Evolutionary conservation across 2,329 filamentous ascomycete genomes (phyloP).

Genomic region (Phaeoacremonium minimum): DNA sequence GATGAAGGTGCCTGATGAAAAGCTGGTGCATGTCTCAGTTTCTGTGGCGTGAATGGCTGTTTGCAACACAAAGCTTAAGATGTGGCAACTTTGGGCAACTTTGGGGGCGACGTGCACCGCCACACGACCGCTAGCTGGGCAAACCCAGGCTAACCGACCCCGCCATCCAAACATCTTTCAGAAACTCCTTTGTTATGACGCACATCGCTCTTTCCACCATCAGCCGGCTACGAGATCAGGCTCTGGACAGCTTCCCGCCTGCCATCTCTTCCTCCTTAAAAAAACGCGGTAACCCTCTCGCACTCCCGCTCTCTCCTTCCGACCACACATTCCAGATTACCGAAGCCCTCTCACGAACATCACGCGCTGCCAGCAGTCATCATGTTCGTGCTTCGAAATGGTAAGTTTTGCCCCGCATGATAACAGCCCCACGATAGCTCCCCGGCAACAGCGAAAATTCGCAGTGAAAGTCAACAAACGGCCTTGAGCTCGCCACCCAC

Average conservation of each 20-base stretch:
- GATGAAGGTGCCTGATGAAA: too few species aligned
- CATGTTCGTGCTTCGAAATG: slow-evolving; percentile 38
- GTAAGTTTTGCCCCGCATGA: slow-evolving; percentile 21
- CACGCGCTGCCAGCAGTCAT: slow-evolving; percentile 8
- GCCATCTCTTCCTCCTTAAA: too few species aligned
- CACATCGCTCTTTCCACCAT: slow-evolving; percentile 12
- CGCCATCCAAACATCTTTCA: slow-evolving; percentile 8
- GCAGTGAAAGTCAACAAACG: too few species aligned
- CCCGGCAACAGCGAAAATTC: too few species aligned
- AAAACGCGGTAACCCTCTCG: too few species aligned
- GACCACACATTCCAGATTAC: too few species aligned
- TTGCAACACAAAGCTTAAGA: slow-evolving; percentile 9
- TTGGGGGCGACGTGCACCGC: slow-evolving; percentile 16
- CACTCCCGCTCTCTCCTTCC: not conserved
- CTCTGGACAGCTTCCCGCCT: not conserved
- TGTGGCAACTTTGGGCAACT: slow-evolving; percentile 3
- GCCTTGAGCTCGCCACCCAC: slow-evolving; percentile 2
- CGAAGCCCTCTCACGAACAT: too few species aligned
- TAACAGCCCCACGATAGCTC: too few species aligned
- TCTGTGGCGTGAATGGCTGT: too few species aligned
- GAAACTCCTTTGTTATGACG: slow-evolving; percentile 23
- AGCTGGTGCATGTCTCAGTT: too few species aligned
- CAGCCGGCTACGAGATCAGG: slow-evolving; percentile 7
- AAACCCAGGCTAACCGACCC: slow-evolving; percentile 10
- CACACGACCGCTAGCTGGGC: too few species aligned